Evolutionary conservation across 1,139 yeast species (phyloP), one percentile per base, ranked within the genome.

Genomic region (Hemisphaericaspora lyxosophila): DNA sequence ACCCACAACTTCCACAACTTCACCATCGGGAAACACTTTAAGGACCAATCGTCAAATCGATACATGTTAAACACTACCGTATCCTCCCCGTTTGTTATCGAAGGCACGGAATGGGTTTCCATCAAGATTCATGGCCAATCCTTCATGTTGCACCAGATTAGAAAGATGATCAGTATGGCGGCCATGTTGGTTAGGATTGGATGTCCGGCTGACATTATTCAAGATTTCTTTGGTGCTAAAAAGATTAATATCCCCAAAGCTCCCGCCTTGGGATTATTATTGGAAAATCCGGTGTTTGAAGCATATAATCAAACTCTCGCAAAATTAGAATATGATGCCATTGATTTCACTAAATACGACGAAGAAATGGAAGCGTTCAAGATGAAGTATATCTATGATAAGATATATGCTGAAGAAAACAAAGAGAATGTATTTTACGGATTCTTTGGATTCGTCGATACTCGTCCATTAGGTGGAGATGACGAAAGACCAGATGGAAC

Each of bases 111-210:
- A 58, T 92, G 99, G 99, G 77, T 88, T 4, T 86, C 96, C 2
- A 83, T 94, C 54, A 92, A 92, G 64, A 87, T 92, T 45, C 98
- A 92, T 58, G 99, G 99, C 3, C 98, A 92, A 64, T 88, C 97
- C 7, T 92, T 92, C 61, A 94, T 94, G 99, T 73, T 92, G 45
- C 98, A 92, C 62, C 99, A 92, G 70, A 92, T 92, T 55, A 80
- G 99, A 59, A 92, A 92, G 60, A 92, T 92, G 99, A 88, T 94
- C 43, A 94, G 97, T 19, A 85, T 92, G 95, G 96, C 95, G 1
- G 79, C 90, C 0, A 70, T 92, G 39, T 80, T 86, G 13, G 80
- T 90, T 22, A 78, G 98, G 54, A 82, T 94, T 15, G 92, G 96
- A 13, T 79, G 92, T 54, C 96, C 97, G 4, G 59, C 78, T 22